Evolutionary conservation across 2,329 filamentous ascomycete genomes (phyloP).

Genomic region (Clarireedia paspali): DNA sequence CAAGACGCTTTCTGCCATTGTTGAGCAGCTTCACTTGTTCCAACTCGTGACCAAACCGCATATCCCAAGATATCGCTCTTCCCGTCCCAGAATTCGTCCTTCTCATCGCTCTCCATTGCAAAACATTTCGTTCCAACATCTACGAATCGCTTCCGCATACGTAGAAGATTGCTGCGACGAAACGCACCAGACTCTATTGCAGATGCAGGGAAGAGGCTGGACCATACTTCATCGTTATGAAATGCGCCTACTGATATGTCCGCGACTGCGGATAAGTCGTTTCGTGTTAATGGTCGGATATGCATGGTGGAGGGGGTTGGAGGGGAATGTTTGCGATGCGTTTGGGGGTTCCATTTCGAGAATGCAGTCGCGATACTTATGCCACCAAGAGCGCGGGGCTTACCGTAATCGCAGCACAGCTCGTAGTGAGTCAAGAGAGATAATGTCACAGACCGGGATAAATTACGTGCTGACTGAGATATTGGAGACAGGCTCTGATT

Average conservation of each 20-base stretch:
- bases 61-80: slow-evolving; percentile 2
- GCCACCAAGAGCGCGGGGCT: too few species aligned
- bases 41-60: neutral
- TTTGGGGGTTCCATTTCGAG: neutral
- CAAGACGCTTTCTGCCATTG: slow-evolving; percentile 3
- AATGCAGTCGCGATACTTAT: too few species aligned
- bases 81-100: slow-evolving; percentile 3
- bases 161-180: neutral
- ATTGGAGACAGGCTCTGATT: too few species aligned
- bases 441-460: too few species aligned
- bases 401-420: too few species aligned
- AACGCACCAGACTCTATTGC: neutral
- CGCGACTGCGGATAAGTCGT: neutral
- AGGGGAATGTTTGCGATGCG: neutral
- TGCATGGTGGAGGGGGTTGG: neutral
- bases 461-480: too few species aligned
- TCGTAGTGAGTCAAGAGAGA: too few species aligned
- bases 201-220: neutral
- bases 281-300: neutral
- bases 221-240: neutral
- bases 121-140: neutral
- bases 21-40: neutral
- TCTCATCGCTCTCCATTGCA: neutral
- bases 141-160: neutral
- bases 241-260: neutral